A percentile compares a stretch with the other conserved stretches of the same genome.
These are phyloP conservation scores for Yamadazyma buinensis DNA, from an alignment of 1,139 yeast genomes.

Conservation along the genomic window DNA sequence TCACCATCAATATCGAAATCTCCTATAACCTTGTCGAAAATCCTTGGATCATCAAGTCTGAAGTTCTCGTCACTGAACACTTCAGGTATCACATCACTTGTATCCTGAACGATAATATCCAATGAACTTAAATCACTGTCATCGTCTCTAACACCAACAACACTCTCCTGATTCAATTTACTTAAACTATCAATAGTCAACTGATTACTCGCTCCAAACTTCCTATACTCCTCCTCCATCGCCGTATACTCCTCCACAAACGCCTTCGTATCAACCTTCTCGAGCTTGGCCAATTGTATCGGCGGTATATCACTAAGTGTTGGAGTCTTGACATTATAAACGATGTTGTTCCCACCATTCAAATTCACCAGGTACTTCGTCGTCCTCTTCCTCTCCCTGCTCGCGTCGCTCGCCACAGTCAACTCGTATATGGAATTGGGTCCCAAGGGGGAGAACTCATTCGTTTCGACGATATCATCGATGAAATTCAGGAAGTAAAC, in stretches of 20 bases:
- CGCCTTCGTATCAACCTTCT: constrained; percentile 46
- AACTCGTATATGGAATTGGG: constrained; percentile 76
- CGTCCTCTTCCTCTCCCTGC: constrained; percentile 32
- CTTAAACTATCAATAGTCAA: constrained; percentile 49
- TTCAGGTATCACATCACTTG: constrained; percentile 50
- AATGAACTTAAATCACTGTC: constrained; percentile 11
- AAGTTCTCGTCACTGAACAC: constrained; percentile 68
- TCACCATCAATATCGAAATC: constrained; percentile 35
- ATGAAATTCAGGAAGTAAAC: constrained; percentile 25
- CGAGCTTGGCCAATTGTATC: constrained; percentile 58
- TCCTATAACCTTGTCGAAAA: constrained; percentile 71
- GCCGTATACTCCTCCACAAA: constrained; percentile 37
- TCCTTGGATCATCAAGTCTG: constrained; percentile 82
- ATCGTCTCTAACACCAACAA: not conserved
- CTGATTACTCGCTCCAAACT: constrained; percentile 48
- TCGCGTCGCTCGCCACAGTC: constrained; percentile 55
- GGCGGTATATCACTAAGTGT: constrained; percentile 84
- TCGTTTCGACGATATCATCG: constrained; percentile 14
- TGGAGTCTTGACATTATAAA: constrained; percentile 58
- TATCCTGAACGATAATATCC: constrained; percentile 8
- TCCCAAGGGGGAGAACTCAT: constrained; percentile 58
- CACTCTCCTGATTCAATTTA: constrained; percentile 25
- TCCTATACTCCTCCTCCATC: constrained; percentile 46
- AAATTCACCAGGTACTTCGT: constrained; percentile 33
- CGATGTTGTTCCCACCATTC: constrained; percentile 39